phyloP scores from a whole-genome alignment of 805 yeast species.

The Candida palmyrensis region DNA sequence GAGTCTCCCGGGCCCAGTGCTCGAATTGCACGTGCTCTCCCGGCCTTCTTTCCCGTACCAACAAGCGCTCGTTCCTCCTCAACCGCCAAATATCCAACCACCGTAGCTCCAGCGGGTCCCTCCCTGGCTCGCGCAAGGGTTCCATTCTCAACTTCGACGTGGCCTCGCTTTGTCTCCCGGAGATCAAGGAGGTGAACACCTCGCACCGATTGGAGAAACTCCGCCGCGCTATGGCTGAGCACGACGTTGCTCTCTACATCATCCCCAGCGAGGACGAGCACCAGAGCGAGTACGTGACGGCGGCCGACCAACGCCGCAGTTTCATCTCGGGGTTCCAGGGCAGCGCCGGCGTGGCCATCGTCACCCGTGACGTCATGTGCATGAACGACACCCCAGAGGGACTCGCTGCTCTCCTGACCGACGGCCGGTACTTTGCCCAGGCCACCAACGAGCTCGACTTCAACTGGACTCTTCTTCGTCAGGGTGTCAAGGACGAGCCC shows the following conservation, averaged over 20 bases:
- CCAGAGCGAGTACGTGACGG: slow-evolving; percentile 56
- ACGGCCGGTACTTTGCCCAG: slow-evolving; percentile 57
- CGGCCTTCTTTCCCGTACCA: slow-evolving; percentile 66
- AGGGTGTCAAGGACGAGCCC: slow-evolving; percentile 45
- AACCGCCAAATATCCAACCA: slow-evolving; percentile 37
- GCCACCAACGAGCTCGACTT: slow-evolving; percentile 55
- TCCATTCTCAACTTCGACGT: slow-evolving; percentile 40
- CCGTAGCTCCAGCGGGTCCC: slow-evolving; percentile 19
- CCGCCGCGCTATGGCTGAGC: slow-evolving; percentile 48
- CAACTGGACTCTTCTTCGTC: slow-evolving; percentile 53
- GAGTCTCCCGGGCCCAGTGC: slow-evolving; percentile 45
- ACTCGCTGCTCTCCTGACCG: slow-evolving; percentile 51
- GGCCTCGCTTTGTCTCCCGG: slow-evolving; percentile 37
- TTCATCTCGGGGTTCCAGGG: slow-evolving; percentile 59
- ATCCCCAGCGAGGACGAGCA: slow-evolving; percentile 61
- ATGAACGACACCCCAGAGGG: slow-evolving; percentile 53
- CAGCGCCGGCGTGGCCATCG: slow-evolving; percentile 55
- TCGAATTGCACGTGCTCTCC: slow-evolving; percentile 82
- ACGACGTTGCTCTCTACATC: slow-evolving; percentile 46
- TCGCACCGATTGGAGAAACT: slow-evolving; percentile 56
- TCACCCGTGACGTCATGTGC: slow-evolving; percentile 49
- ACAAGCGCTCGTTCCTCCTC: slow-evolving; percentile 52
- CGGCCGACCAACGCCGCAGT: slow-evolving; percentile 49
- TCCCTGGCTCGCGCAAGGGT: slow-evolving; percentile 31
- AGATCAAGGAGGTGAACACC: slow-evolving; percentile 52